These are phyloP conservation scores for Chalciporus sphaerocephalus DNA, from an alignment of 768 basidiomycete species.

Conservation along the genomic window DNA sequence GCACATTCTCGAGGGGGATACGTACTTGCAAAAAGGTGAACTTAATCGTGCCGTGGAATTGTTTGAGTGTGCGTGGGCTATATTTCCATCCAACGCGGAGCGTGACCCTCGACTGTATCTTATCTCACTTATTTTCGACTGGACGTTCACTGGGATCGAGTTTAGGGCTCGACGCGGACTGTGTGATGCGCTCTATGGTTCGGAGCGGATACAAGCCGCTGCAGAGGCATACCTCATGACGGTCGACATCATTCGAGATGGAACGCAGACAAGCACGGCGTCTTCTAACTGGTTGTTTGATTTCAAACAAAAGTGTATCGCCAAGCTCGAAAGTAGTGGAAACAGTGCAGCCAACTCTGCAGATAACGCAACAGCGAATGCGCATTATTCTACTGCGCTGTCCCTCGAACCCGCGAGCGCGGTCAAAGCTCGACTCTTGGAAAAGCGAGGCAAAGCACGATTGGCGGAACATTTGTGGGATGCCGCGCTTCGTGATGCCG, in stretches of 20 bases:
- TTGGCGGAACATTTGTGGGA: background rate
- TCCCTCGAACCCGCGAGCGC: constrained; percentile 5
- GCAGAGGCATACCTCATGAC: background rate
- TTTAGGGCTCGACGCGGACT: no score
- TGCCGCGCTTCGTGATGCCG: constrained; percentile 1
- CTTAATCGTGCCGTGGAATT: background rate
- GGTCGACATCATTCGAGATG: background rate
- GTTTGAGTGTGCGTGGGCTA: background rate
- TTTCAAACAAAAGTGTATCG: background rate
- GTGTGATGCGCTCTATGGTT: no score
- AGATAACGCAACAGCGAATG: constrained; percentile 2
- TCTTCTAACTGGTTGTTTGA: background rate
- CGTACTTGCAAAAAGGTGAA: background rate
- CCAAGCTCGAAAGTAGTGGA: background rate
- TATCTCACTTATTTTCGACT: no score
- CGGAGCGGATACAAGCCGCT: no score
- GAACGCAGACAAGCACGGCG: background rate
- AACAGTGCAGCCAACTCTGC: background rate
- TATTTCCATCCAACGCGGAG: background rate
- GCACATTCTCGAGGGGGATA: constrained; percentile 3
- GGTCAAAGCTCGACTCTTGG: no score
- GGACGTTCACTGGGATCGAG: no score
- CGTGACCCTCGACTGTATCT: background rate
- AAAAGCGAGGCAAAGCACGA: background rate
- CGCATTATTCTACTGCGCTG: constrained; percentile 4